A percentile compares a stretch with the other conserved stretches of the same genome.
phyloP scores from a whole-genome alignment of 176 grass and related monocot genomes.

The Pontederia crassipes region DNA sequence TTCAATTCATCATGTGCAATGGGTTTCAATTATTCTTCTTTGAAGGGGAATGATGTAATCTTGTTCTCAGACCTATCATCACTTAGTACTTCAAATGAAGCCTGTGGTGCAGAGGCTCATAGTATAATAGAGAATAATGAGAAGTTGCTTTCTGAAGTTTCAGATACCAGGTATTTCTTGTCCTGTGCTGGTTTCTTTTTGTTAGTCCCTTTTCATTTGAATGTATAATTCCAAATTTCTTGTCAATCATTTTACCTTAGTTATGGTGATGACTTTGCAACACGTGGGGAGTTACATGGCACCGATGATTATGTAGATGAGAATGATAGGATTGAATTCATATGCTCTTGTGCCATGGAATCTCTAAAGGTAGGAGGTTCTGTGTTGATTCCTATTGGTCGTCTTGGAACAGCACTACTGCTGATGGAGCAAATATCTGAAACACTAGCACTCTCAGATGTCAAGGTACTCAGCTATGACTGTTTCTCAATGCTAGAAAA shows the following conservation, averaged over 20 bases:
- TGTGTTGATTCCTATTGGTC: constrained; percentile 58
- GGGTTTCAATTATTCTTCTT: constrained; percentile 47
- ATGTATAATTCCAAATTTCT: not conserved
- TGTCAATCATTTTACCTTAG: constrained; percentile 18
- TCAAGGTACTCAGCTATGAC: constrained; percentile 33
- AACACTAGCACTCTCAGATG: constrained; percentile 28
- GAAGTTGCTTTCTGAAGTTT: constrained; percentile 13
- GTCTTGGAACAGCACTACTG: constrained; percentile 43
- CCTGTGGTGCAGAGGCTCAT: constrained; percentile 10
- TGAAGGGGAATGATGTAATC: constrained; percentile 61
- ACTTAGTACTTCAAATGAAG: constrained; percentile 31
- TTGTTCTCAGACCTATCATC: constrained; percentile 86
- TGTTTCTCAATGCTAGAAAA: not conserved
- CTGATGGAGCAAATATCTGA: constrained; percentile 67
- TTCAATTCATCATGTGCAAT: constrained; percentile 68
- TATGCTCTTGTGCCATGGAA: constrained; percentile 68
- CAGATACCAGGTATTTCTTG: constrained; percentile 25
- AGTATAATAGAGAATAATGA: constrained; percentile 20
- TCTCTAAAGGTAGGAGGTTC: constrained; percentile 70
- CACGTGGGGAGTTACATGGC: constrained; percentile 21
- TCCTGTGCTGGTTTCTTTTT: constrained; percentile 6
- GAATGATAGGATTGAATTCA: constrained; percentile 59
- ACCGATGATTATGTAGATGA: constrained; percentile 71
- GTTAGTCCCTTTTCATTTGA: constrained; percentile 7
- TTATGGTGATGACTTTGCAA: constrained; percentile 29